These are phyloP conservation scores for Dianthus caryophyllus DNA, from an alignment of 148 eudicot species.

Conservation along the genomic window DNA sequence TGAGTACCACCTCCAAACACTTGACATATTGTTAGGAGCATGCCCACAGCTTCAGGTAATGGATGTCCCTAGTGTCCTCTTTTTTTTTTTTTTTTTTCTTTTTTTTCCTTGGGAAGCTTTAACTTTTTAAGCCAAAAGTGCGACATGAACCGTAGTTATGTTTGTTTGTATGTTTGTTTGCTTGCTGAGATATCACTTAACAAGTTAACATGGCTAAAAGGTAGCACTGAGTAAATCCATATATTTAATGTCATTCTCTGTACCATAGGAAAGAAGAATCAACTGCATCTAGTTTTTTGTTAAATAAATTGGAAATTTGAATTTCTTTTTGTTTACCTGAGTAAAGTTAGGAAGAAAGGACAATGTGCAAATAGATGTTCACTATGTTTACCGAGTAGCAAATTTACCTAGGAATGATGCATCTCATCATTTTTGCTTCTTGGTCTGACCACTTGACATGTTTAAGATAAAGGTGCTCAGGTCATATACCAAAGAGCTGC, in stretches of 20 bases:
- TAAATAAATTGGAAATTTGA: no score
- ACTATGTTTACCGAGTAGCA: neutral
- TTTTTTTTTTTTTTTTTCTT: no score
- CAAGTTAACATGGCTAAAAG: neutral
- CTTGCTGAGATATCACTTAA: neutral
- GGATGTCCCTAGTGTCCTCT: neutral
- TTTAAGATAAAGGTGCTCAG: neutral
- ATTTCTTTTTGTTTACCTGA: neutral
- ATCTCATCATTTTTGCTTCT: neutral
- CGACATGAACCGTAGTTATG: neutral
- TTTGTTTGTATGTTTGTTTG: neutral
- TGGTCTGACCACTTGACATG: neutral
- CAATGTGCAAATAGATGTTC: neutral
- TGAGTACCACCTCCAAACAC: constrained; percentile 98
- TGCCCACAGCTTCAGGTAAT: constrained; percentile 94
- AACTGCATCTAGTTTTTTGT: neutral
- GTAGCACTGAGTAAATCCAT: neutral
- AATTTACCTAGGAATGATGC: neutral
- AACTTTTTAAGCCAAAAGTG: no score
- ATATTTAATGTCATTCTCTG: neutral
- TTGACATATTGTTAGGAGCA: constrained; percentile 81
- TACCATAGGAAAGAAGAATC: neutral
- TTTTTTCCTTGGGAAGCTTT: neutral
- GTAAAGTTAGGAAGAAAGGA: neutral
- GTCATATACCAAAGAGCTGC: neutral